Base-by-base conservation (phyloP, 176 grass and related monocot species). In the Canna indica region DNA sequence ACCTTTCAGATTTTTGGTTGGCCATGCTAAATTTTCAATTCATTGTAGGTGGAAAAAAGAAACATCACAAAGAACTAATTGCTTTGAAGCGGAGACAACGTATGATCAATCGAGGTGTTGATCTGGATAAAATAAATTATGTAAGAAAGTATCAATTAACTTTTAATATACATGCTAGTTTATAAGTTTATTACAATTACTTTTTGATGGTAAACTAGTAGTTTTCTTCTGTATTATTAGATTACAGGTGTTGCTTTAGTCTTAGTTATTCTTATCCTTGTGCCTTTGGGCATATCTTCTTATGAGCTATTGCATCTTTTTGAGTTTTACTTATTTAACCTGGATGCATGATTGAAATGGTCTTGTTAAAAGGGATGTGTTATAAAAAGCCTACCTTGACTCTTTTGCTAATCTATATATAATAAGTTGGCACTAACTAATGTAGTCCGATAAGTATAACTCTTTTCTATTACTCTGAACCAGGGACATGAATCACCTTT, bases 91-190 rank as follows among this genome's bases (percentile, higher is more conserved):
- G 86, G 36, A 75, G 61, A 34, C 85, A 91, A 67, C 81, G 93
- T 28, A 91, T 90, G 88, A 74, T 91, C 67, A 88, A 85, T 77
- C 81, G 93, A 76, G 93, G 93, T 58, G 88, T 96, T 85, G 88
- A 96, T 76, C 72, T 96, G 15, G 79, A 76, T 59, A 83, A 91
- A 90, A 91, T 96, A 69, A 89, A 96, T 85, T 77, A 59, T 79
- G 93, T 91, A 79, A 85, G 88, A 75, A 67, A n/a, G 22, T 25
- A 5, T 10, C 25, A 7, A 24, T 25, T n/a, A 54, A 54, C 22
- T 54, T 16, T 54, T 54, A n/a, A 17, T n/a, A 18, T 2, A 9
- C 17, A 54, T 54, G 8, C n/a, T 18, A 54, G n/a, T 54, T 54
- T 1, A 0, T 54, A 18, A n/a, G 7, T 54, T 54, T 7, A 54